Percentiles rank a stretch among this genome's conserved stretches.
These are phyloP conservation scores for Rhododendron williamsianum DNA, from an alignment of 148 eudicot species.

Conservation along the genomic window DNA sequence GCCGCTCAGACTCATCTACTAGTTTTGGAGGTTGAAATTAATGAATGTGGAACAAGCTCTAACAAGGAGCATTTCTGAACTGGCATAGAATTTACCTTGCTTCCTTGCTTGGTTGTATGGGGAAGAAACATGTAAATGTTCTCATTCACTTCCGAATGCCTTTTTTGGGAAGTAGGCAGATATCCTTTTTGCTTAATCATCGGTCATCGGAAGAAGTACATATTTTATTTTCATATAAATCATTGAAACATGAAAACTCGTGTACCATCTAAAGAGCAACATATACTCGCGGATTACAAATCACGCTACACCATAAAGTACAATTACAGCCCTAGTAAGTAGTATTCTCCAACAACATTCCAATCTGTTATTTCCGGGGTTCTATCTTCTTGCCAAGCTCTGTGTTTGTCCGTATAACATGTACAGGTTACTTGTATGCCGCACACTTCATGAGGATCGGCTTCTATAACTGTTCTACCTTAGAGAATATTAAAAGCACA, in stretches of 20 bases:
- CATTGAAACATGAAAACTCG: not conserved
- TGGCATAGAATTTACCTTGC: not conserved
- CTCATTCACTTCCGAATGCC: not conserved
- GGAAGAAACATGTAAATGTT: not conserved
- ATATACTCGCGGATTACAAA: not conserved
- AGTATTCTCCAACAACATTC: not conserved
- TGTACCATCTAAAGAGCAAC: not conserved
- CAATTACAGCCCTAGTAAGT: not conserved
- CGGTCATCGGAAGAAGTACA: not conserved
- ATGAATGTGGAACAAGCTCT: too few species aligned
- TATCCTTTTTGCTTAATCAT: not conserved
- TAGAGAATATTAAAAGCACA: not conserved
- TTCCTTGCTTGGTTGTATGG: not conserved
- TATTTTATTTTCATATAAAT: not conserved
- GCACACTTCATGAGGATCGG: not conserved
- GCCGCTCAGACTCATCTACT: too few species aligned
- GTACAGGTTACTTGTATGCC: not conserved
- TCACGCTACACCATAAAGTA: not conserved
- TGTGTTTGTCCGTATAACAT: not conserved
- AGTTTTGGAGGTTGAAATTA: too few species aligned
- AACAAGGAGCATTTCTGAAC: not conserved
- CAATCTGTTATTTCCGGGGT: not conserved
- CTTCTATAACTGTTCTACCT: not conserved
- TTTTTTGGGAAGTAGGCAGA: not conserved
- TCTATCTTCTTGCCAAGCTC: conserved; percentile 10